Conservation (phyloP, 2,329 filamentous ascomycete species). For the Trichoderma pleuroti region DNA sequence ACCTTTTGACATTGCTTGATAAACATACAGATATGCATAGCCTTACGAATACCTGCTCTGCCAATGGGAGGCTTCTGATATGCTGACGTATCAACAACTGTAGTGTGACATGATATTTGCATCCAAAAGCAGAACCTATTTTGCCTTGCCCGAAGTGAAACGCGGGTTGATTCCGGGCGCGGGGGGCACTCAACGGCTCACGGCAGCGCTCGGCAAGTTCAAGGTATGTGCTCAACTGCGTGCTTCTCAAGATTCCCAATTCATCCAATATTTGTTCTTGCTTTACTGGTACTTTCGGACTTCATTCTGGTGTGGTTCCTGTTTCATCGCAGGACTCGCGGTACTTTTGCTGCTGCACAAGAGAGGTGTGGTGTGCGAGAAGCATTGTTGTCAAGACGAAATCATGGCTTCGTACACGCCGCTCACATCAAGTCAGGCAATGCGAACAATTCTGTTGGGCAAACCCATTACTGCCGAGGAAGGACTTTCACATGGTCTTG, state of each 20-base stretch:
- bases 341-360: constrained; percentile 5
- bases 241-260: neutral
- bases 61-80: neutral
- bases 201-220: constrained; percentile 40
- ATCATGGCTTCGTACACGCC: neutral
- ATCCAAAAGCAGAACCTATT: constrained; percentile 32
- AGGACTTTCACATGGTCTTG: constrained; percentile 27
- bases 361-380: neutral
- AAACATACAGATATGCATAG: constrained; percentile 15
- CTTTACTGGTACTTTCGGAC: neutral
- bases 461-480: constrained; percentile 28
- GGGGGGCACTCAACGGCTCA: constrained; percentile 40
- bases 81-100: neutral
- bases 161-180: constrained; percentile 41
- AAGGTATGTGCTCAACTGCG: constrained; percentile 29
- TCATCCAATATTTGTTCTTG: neutral
- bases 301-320: neutral
- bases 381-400: neutral
- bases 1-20: neutral
- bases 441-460: constrained; percentile 30
- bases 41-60: neutral
- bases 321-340: neutral
- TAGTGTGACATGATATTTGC: constrained; percentile 41
- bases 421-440: constrained; percentile 26
- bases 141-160: constrained; percentile 39